Conservation (phyloP, 208 protist genomes). For the Trypanosoma lewisi region DNA sequence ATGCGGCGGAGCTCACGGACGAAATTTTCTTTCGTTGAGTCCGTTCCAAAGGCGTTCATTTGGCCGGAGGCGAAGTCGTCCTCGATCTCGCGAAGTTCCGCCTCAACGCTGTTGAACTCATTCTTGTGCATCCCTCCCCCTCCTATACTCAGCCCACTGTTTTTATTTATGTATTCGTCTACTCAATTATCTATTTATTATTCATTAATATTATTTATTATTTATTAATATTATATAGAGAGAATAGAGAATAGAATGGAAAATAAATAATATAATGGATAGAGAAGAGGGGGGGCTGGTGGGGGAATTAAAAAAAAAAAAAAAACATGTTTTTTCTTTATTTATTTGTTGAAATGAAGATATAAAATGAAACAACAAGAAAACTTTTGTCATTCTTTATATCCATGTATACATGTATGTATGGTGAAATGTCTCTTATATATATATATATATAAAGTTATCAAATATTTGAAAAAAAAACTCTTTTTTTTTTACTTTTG, state of each 20-base stretch:
- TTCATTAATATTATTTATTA: background rate
- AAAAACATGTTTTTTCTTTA: background rate
- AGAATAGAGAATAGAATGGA: too few species aligned
- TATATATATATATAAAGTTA: too few species aligned
- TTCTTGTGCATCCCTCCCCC: conserved; percentile 38
- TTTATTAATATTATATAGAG: too few species aligned
- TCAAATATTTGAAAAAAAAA: too few species aligned
- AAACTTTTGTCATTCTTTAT: background rate
- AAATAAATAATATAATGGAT: too few species aligned
- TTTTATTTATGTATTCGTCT: too few species aligned
- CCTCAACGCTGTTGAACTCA: conserved; percentile 73
- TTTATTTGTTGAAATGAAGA: background rate
- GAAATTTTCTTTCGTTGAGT: conserved; percentile 64
- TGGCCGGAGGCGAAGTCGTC: conserved; percentile 74
- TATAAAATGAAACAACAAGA: background rate
- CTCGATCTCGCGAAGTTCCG: conserved; percentile 81
- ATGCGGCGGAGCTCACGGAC: conserved; percentile 74
- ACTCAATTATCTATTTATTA: too few species aligned
- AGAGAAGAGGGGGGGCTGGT: too few species aligned
- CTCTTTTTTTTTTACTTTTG: too few species aligned
- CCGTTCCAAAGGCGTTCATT: conserved; percentile 84
- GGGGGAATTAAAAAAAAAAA: conserved; percentile 7
- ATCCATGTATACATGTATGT: too few species aligned
- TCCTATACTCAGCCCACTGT: background rate
- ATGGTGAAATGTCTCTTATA: too few species aligned